phyloP scores from a whole-genome alignment of 164 flowering plant species.

The Brasenia schreberi region DNA sequence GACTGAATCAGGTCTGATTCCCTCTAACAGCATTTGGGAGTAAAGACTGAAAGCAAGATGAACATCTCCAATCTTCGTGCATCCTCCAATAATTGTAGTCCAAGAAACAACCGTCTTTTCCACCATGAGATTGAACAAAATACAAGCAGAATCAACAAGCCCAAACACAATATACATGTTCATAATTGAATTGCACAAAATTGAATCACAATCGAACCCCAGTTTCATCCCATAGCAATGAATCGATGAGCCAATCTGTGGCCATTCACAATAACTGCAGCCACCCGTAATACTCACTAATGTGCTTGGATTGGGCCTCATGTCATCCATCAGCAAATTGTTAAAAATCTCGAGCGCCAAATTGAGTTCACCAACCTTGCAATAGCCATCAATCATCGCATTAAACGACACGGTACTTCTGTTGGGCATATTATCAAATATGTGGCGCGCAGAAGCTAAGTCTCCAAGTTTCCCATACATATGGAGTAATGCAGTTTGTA shows the following conservation, averaged over 20 bases:
- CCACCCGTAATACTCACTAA: constrained; percentile 18
- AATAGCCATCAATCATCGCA: constrained; percentile 23
- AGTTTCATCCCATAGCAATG: constrained; percentile 21
- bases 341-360: constrained; percentile 20
- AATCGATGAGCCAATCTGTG: constrained; percentile 12
- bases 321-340: constrained; percentile 20
- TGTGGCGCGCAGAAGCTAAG: constrained; percentile 10
- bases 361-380: constrained; percentile 3
- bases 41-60: constrained; percentile 14
- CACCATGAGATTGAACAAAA: constrained; percentile 14
- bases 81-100: constrained; percentile 25
- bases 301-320: constrained; percentile 15
- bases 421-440: constrained; percentile 27
- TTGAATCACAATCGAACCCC: constrained; percentile 12
- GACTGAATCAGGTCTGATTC: constrained; percentile 9
- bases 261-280: constrained; percentile 5
- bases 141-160: constrained; percentile 13
- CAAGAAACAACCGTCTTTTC: constrained; percentile 24
- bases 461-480: constrained; percentile 16
- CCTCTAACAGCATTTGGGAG: constrained; percentile 12
- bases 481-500: constrained; percentile 23
- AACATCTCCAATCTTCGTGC: constrained; percentile 11
- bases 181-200: constrained; percentile 23
- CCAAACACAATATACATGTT: constrained; percentile 15
- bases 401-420: constrained; percentile 24